These are phyloP conservation scores for Calonectria honghensis DNA, from an alignment of 2,329 filamentous ascomycete species.

Conservation along the genomic window DNA sequence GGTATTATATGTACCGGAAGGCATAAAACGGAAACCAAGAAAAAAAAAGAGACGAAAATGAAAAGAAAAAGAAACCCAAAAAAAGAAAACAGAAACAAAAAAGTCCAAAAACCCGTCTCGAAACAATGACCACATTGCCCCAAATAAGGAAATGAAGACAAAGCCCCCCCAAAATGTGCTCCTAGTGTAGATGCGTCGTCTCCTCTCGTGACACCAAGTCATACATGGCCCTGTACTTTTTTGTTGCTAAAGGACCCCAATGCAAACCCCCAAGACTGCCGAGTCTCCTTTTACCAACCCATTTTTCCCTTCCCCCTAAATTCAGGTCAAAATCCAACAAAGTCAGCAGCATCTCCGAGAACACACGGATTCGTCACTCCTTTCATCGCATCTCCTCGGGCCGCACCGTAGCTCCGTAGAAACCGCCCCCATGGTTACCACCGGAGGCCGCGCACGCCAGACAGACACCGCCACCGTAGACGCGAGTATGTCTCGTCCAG, in stretches of 20 bases:
- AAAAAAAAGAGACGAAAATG: constrained; percentile 22
- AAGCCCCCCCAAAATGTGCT: constrained; percentile 44
- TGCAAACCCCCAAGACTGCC: constrained; percentile 30
- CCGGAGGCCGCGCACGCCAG: constrained; percentile 72
- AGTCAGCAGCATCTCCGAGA: not conserved
- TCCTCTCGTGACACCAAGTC: constrained; percentile 37
- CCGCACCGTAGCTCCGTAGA: constrained; percentile 73
- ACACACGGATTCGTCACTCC: constrained; percentile 13
- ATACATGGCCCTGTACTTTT: constrained; percentile 17
- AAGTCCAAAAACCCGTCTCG: constrained; percentile 22
- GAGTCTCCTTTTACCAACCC: constrained; percentile 21
- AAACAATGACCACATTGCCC: constrained; percentile 29
- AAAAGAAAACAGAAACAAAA: constrained; percentile 40
- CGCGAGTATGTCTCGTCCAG: constrained; percentile 76
- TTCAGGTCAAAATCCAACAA: not conserved
- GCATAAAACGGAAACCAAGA: constrained; percentile 32
- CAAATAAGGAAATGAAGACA: constrained; percentile 34
- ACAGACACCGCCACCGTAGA: constrained; percentile 76
- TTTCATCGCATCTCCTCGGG: constrained; percentile 69
- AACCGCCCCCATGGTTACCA: constrained; percentile 66
- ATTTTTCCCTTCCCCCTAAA: not conserved
- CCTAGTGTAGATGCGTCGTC: constrained; percentile 37
- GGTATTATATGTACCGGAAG: constrained; percentile 48
- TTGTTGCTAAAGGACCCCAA: constrained; percentile 20
- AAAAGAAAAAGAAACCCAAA: constrained; percentile 29